Conservation (phyloP, 2,329 filamentous ascomycete genomes). For the Fusarium sulawesiense region DNA sequence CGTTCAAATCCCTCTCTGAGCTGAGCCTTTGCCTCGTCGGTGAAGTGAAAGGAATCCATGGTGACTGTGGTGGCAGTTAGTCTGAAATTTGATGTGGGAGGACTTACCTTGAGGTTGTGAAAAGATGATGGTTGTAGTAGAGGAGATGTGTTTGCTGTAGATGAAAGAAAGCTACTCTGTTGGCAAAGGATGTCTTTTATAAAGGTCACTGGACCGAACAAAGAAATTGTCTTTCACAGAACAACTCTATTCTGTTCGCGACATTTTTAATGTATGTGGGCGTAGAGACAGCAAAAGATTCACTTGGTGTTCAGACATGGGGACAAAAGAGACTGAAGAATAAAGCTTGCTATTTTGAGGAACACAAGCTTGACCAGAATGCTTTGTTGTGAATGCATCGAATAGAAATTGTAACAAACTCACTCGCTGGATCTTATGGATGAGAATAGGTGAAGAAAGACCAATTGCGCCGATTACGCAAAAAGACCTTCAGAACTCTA, state of each 20-base stretch:
- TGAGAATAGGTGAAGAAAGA: neutral
- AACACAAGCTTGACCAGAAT: neutral
- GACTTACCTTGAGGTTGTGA: neutral
- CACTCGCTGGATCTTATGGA: neutral
- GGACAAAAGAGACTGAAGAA: too few species aligned
- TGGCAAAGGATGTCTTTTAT: neutral
- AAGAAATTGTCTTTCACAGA: neutral
- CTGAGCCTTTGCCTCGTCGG: neutral
- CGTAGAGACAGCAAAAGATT: neutral
- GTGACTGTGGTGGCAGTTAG: neutral
- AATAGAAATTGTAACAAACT: neutral
- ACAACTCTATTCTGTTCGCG: neutral
- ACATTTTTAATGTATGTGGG: neutral
- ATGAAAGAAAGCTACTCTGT: neutral
- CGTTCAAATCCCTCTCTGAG: neutral
- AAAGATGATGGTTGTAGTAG: neutral
- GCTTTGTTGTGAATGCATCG: neutral
- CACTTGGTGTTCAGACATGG: neutral
- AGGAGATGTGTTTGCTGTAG: neutral
- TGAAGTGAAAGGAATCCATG: neutral
- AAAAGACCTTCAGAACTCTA: neutral
- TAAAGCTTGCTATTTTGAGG: neutral
- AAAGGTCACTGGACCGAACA: neutral
- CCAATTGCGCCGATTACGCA: neutral
- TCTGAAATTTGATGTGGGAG: neutral